Percentiles rank a stretch among this genome's conserved stretches.
Conservation (phyloP, 2,329 filamentous ascomycete genomes). For the Fusarium nodosum region DNA sequence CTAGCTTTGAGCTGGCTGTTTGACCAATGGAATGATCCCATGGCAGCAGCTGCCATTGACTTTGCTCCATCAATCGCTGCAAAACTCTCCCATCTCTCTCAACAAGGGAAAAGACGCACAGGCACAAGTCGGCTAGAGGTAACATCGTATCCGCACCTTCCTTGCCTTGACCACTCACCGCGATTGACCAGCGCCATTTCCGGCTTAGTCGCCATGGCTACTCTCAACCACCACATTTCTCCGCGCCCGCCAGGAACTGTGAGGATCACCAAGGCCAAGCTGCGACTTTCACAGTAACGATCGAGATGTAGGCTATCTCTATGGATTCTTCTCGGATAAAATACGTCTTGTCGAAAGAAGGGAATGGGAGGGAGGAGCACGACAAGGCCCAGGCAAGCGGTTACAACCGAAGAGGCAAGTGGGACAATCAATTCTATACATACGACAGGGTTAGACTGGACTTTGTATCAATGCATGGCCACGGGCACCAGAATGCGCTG, state of each 20-base stretch:
- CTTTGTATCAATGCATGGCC: constrained; percentile 16
- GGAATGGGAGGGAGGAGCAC: neutral
- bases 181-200: constrained; percentile 43
- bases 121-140: constrained; percentile 40
- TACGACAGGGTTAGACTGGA: constrained; percentile 17
- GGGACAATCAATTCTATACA: constrained; percentile 26
- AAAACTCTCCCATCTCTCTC: constrained; percentile 37
- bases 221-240: constrained; percentile 44
- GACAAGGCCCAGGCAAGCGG: constrained; percentile 25
- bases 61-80: constrained; percentile 20
- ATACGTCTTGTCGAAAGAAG: constrained; percentile 5
- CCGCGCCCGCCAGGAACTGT: constrained; percentile 12
- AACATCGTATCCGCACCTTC: constrained; percentile 35
- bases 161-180: constrained; percentile 38
- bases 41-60: constrained; percentile 33
- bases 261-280: constrained; percentile 6
- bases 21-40: constrained; percentile 26
- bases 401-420: constrained; percentile 26
- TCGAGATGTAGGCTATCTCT: constrained; percentile 5
- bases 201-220: constrained; percentile 40
- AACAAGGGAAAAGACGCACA: constrained; percentile 42
- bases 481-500: constrained; percentile 35
- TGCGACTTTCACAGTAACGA: constrained; percentile 9
- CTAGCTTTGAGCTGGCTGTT: constrained; percentile 9
- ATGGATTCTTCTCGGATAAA: constrained; percentile 1